phyloP scores from a whole-genome alignment of 805 yeast genomes.

The Lipomyces sp. region DNA sequence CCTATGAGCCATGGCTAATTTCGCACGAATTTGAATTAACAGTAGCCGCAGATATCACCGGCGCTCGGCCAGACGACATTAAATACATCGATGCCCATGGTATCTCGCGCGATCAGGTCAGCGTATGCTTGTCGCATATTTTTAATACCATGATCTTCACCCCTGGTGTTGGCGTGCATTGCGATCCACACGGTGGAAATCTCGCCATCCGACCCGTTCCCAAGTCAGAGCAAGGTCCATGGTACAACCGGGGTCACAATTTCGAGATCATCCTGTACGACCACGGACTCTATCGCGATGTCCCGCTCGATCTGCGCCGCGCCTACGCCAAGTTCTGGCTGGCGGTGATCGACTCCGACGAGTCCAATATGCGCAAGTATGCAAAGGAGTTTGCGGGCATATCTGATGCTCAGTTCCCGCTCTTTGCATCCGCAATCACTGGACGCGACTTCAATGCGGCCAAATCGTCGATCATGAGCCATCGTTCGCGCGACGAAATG shows the following conservation, averaged over 20 bases:
- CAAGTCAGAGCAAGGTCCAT: slow-evolving; percentile 30
- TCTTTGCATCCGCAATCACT: slow-evolving; percentile 90
- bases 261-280: slow-evolving; percentile 91
- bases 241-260: slow-evolving; percentile 51
- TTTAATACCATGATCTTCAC: slow-evolving; percentile 95
- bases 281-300: slow-evolving; percentile 88
- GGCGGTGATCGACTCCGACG: slow-evolving; percentile 71
- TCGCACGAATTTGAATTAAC: background rate
- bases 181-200: slow-evolving; percentile 99
- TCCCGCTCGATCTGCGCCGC: slow-evolving; percentile 70
- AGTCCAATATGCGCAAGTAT: slow-evolving; percentile 61
- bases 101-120: slow-evolving; percentile 74
- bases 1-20: background rate
- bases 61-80: slow-evolving; percentile 78
- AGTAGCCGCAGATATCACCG: slow-evolving; percentile 61
- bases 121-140: slow-evolving; percentile 80
- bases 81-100: slow-evolving; percentile 57
- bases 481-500: slow-evolving; percentile 62
- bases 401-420: slow-evolving; percentile 66
- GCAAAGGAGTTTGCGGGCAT: slow-evolving; percentile 79
- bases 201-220: slow-evolving; percentile 64
- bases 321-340: slow-evolving; percentile 92
- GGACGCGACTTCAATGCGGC: slow-evolving; percentile 85
- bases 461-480: slow-evolving; percentile 49
- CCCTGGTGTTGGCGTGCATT: slow-evolving; percentile 86